Conservation (phyloP, 148 eudicot genomes). For the Agrostemma githago region DNA sequence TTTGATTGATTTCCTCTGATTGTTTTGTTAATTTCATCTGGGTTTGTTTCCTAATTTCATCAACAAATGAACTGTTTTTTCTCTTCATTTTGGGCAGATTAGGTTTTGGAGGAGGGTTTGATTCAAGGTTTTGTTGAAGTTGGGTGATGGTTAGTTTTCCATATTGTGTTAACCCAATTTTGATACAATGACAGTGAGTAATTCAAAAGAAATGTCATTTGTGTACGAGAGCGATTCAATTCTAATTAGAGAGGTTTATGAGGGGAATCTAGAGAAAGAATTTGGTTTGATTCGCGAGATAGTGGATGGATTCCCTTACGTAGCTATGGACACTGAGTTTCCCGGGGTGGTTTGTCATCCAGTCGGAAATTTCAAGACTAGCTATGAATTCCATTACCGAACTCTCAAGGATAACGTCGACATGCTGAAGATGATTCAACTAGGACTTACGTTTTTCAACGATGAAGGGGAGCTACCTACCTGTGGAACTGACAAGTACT, state of each 20-base stretch:
- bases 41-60: slow-evolving; percentile 6
- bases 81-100: background rate
- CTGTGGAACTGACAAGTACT: slow-evolving; percentile 42
- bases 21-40: background rate
- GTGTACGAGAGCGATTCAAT: slow-evolving; percentile 36
- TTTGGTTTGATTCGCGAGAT: slow-evolving; percentile 35
- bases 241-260: slow-evolving; percentile 52
- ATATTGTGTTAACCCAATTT: slow-evolving; percentile 7
- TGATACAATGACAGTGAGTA: background rate
- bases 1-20: background rate
- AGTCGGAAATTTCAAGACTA: slow-evolving; percentile 33
- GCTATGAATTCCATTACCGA: slow-evolving; percentile 33
- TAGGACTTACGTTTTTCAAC: slow-evolving; percentile 46
- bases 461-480: slow-evolving; percentile 44
- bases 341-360: slow-evolving; percentile 43
- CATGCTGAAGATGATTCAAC: slow-evolving; percentile 47
- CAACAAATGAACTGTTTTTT: background rate
- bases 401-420: slow-evolving; percentile 49
- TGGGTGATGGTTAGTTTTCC: slow-evolving; percentile 21
- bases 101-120: slow-evolving; percentile 5
- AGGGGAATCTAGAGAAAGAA: slow-evolving; percentile 41
- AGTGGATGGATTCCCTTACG: slow-evolving; percentile 41
- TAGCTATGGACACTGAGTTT: slow-evolving; percentile 55
- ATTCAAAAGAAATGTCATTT: slow-evolving; percentile 33
- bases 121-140: slow-evolving; percentile 2